A percentile compares a stretch with the other conserved stretches of the same genome.
These are phyloP conservation scores for Candida insectorum DNA, from an alignment of 805 yeast species.

Conservation along the genomic window DNA sequence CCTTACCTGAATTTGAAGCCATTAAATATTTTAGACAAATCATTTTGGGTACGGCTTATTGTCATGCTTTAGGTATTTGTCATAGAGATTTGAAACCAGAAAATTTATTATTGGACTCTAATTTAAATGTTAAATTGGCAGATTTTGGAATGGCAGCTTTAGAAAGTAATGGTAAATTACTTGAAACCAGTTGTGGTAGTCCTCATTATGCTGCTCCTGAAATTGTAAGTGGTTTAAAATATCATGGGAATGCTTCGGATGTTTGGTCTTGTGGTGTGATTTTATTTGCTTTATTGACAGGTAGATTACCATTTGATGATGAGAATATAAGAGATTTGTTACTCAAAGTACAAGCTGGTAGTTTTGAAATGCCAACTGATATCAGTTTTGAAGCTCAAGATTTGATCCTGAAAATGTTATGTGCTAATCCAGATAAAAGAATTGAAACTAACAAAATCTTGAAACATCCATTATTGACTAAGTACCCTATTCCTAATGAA, in stretches of 20 bases:
- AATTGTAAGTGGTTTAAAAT: slow-evolving; percentile 72
- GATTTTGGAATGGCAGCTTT: slow-evolving; percentile 91
- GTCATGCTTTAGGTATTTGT: slow-evolving; percentile 76
- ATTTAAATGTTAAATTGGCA: slow-evolving; percentile 70
- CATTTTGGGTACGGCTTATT: slow-evolving; percentile 72
- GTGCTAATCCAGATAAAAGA: slow-evolving; percentile 69
- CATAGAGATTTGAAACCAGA: slow-evolving; percentile 85
- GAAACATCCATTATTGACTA: slow-evolving; percentile 50
- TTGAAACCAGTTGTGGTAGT: slow-evolving; percentile 82
- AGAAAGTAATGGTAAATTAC: slow-evolving; percentile 63
- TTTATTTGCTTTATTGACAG: slow-evolving; percentile 72
- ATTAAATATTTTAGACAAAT: slow-evolving; percentile 75
- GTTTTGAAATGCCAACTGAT: slow-evolving; percentile 66
- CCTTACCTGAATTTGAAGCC: slow-evolving; percentile 69
- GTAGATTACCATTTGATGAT: slow-evolving; percentile 81
- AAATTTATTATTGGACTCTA: slow-evolving; percentile 64
- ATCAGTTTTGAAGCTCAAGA: slow-evolving; percentile 65
- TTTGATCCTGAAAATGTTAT: slow-evolving; percentile 60
- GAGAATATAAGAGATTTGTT: slow-evolving; percentile 69
- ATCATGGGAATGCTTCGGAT: slow-evolving; percentile 83
- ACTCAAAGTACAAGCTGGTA: slow-evolving; percentile 74
- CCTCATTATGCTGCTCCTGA: slow-evolving; percentile 91
- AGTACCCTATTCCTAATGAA: slow-evolving; percentile 48
- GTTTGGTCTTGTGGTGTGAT: slow-evolving; percentile 90
- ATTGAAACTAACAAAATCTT: slow-evolving; percentile 65